Percentiles rank a stretch among this genome's conserved stretches.
Evolutionary conservation across 2,329 filamentous ascomycete species (phyloP).

Genomic region (Myriangium duriaei): DNA sequence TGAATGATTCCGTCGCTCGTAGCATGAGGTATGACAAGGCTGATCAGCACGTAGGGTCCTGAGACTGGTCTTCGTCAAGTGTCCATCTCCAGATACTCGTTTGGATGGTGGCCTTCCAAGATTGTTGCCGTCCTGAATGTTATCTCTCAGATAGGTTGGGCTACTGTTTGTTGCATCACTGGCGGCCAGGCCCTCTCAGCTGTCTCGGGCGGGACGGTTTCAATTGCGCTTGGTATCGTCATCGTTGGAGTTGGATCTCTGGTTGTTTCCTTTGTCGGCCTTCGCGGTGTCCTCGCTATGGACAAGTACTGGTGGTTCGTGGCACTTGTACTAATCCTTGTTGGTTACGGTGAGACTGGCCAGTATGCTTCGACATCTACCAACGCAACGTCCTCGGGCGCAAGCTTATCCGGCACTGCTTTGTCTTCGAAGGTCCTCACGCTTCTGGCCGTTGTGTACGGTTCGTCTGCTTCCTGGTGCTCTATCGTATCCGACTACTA

Average conservation of each 20-base stretch:
- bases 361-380: constrained; percentile 29
- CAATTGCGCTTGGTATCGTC: constrained; percentile 32
- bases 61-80: constrained; percentile 31
- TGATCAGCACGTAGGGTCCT: too few species aligned
- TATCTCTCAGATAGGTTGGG: constrained; percentile 33
- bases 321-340: constrained; percentile 34
- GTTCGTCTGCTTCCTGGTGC: constrained; percentile 27
- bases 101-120: constrained; percentile 39
- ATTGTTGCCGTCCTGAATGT: constrained; percentile 36
- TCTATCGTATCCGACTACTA: constrained; percentile 33
- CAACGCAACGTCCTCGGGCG: constrained; percentile 19
- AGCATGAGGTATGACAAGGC: too few species aligned
- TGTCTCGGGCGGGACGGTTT: constrained; percentile 31
- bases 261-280: constrained; percentile 28
- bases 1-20: too few species aligned
- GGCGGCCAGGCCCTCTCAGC: constrained; percentile 30
- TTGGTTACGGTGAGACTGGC: constrained; percentile 36
- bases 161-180: constrained; percentile 30
- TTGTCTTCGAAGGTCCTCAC: too few species aligned
- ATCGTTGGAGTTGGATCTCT: constrained; percentile 29
- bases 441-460: constrained; percentile 26
- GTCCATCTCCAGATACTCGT: constrained; percentile 32
- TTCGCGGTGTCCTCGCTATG: constrained; percentile 33
- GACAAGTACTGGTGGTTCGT: constrained; percentile 39
- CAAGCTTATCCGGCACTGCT: constrained; percentile 17